A percentile compares a stretch with the other conserved stretches of the same genome.
Conservation (phyloP, 352 stramenopile genomes). For the Globisporangium cederbergense region DNA sequence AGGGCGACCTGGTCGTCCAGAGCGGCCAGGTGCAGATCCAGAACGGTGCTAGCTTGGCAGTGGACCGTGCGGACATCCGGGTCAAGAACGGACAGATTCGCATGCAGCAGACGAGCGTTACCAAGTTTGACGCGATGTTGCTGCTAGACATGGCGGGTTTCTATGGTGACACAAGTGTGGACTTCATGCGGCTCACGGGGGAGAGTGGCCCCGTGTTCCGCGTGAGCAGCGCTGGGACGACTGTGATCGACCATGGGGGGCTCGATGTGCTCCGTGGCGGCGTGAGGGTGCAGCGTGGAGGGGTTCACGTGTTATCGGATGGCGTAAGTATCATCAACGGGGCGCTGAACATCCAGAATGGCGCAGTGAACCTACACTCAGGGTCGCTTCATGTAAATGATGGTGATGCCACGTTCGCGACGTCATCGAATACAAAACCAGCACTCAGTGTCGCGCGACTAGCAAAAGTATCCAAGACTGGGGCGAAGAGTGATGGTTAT, state of each 20-base stretch:
- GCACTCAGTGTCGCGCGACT: conserved; percentile 8
- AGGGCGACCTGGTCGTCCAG: conserved; percentile 56
- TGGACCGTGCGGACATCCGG: conserved; percentile 41
- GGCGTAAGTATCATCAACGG: conserved; percentile 46
- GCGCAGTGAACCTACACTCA: conserved; percentile 35
- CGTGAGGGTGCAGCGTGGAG: conserved; percentile 51
- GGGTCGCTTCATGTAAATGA: conserved; percentile 40
- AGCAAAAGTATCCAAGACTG: not conserved
- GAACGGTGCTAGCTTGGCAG: conserved; percentile 34
- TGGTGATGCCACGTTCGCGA: conserved; percentile 17
- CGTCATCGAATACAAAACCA: conserved; percentile 5
- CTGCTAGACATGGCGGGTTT: conserved; percentile 28
- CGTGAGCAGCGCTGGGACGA: conserved; percentile 45
- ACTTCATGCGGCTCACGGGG: conserved; percentile 50
- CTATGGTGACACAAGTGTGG: conserved; percentile 12
- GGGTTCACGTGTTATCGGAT: conserved; percentile 55
- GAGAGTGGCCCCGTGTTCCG: conserved; percentile 41
- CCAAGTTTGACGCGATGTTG: conserved; percentile 23
- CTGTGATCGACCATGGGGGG: conserved; percentile 52
- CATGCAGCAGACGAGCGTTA: conserved; percentile 22
- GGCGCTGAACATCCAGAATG: conserved; percentile 37
- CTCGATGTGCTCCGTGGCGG: conserved; percentile 58
- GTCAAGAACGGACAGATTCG: conserved; percentile 41
- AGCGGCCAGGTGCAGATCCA: conserved; percentile 30
- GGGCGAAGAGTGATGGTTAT: conserved; percentile 8